phyloP scores from a whole-genome alignment of 2,329 filamentous ascomycete genomes.

The Aciculosporium take region DNA sequence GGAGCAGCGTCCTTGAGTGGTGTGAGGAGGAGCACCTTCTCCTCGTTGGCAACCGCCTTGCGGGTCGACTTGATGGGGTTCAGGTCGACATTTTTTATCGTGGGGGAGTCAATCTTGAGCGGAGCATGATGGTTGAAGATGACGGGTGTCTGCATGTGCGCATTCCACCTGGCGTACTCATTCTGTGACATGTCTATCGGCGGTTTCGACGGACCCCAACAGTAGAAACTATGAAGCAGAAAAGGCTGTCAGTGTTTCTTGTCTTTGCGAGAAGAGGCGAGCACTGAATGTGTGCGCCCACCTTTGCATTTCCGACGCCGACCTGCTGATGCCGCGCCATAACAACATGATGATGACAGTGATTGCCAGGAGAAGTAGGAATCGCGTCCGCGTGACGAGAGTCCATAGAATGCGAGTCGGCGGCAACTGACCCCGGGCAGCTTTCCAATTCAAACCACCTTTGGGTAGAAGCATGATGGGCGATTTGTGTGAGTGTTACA shows the following conservation, averaged over 20 bases:
- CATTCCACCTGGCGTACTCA: conserved; percentile 80
- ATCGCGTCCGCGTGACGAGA: conserved; percentile 61
- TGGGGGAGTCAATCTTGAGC: conserved; percentile 66
- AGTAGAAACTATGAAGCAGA: conserved; percentile 62
- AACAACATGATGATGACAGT: conserved; percentile 60
- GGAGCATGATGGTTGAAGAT: conserved; percentile 92
- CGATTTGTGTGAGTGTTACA: conserved; percentile 3
- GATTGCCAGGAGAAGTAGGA: conserved; percentile 59
- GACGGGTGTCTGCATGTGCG: conserved; percentile 80
- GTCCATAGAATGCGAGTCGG: conserved; percentile 58
- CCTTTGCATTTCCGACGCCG: conserved; percentile 83
- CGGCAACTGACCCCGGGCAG: conserved; percentile 64
- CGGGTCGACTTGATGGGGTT: conserved; percentile 72
- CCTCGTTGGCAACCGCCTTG: conserved; percentile 64
- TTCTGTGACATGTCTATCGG: conserved; percentile 91
- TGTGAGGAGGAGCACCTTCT: conserved; percentile 82
- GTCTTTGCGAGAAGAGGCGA: background rate
- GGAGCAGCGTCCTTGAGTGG: conserved; percentile 79
- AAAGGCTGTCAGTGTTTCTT: conserved; percentile 8
- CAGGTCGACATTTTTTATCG: conserved; percentile 68
- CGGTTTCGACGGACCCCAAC: conserved; percentile 89
- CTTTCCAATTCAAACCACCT: conserved; percentile 85
- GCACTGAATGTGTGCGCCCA: conserved; percentile 29
- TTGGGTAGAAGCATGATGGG: conserved; percentile 75
- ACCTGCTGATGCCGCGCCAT: conserved; percentile 74